Conservation (phyloP, 2,329 filamentous ascomycete species). For the Alternaria angustiovoidea region DNA sequence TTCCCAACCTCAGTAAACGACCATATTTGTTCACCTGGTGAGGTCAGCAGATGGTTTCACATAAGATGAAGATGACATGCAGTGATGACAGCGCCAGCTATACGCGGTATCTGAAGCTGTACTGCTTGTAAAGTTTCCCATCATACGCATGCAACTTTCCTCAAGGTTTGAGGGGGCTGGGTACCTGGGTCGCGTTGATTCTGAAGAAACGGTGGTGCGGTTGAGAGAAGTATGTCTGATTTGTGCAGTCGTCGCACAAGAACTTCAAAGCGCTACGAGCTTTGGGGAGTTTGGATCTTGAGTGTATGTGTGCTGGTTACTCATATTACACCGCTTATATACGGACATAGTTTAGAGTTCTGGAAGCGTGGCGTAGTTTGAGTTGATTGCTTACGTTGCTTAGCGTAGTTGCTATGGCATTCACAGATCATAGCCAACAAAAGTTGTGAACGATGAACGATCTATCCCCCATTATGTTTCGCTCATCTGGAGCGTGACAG, state of each 20-base stretch:
- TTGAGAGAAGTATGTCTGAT: neutral
- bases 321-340: neutral
- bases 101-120: neutral
- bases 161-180: neutral
- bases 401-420: neutral
- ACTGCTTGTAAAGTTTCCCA: constrained; percentile 5
- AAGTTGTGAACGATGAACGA: neutral
- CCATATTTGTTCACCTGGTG: neutral
- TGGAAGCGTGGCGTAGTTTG: neutral
- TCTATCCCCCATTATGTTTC: neutral
- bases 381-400: neutral
- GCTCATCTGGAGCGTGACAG: neutral
- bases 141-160: neutral
- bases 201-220: neutral
- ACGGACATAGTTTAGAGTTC: neutral
- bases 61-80: neutral
- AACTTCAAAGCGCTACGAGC: neutral
- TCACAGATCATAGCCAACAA: neutral
- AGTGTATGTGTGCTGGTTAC: neutral
- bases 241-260: neutral
- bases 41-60: neutral
- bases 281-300: neutral
- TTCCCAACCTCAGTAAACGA: constrained; percentile 1
- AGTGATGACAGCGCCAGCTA: constrained; percentile 9
- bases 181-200: neutral